Evolutionary conservation across 1,284 basidiomycete genomes (phyloP).

Genomic region (Rhizopogon hawkerae): DNA sequence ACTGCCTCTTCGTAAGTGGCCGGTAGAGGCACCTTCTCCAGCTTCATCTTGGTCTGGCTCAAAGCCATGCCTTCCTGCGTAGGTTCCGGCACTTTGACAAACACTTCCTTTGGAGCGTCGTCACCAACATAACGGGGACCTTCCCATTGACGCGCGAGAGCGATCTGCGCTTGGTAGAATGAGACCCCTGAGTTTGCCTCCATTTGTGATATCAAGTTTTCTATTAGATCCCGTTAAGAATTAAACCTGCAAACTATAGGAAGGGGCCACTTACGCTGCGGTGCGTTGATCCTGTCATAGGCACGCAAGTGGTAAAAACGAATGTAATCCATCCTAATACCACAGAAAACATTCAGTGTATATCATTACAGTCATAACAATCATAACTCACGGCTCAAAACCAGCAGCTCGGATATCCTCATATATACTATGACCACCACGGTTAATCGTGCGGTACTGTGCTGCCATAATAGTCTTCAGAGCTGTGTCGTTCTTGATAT

Average conservation of each 20-base stretch:
- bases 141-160: constrained; percentile 77
- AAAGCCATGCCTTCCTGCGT: constrained; percentile 33
- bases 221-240: constrained; percentile 21
- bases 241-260: not conserved
- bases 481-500: constrained; percentile 63
- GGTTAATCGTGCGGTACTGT: constrained; percentile 80
- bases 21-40: constrained; percentile 60
- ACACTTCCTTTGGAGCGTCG: constrained; percentile 43
- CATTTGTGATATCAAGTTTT: constrained; percentile 57
- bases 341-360: not conserved
- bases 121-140: constrained; percentile 37
- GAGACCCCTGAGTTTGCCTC: constrained; percentile 69
- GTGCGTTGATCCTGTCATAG: constrained; percentile 89
- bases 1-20: constrained; percentile 56
- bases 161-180: constrained; percentile 82
- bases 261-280: constrained; percentile 37
- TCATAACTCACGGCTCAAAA: constrained; percentile 64
- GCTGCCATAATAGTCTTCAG: constrained; percentile 79
- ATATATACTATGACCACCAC: constrained; percentile 81
- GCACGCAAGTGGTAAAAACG: constrained; percentile 84
- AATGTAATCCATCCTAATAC: constrained; percentile 62
- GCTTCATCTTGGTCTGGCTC: constrained; percentile 44
- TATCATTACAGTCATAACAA: not conserved
- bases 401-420: constrained; percentile 75
- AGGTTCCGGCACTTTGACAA: constrained; percentile 41